Evolutionary conservation across 2,329 filamentous ascomycete genomes (phyloP), one percentile per base, ranked within the genome.

Genomic region (Ophiostoma ulmi): DNA sequence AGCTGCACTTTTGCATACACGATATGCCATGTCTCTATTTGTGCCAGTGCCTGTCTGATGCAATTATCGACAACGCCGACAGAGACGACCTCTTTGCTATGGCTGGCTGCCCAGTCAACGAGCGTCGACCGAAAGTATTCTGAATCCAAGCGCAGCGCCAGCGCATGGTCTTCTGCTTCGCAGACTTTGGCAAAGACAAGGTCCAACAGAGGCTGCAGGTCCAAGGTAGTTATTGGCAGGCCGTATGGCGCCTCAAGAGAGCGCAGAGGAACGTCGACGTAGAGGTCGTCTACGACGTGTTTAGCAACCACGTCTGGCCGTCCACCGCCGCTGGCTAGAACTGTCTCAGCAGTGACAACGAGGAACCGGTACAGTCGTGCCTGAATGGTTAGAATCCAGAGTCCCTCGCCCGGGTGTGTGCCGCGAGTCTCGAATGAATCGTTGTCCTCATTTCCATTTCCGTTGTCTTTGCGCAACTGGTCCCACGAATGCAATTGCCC

Each of bases 1-100:
- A 58, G 52, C n/a, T 58, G 52, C 52, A 58, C 52, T 5, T 58
- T 58, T 22, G 52, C 52, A 58, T 58, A 58, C n/a, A 58, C n/a
- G 13, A 58, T 58, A 13, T 58, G n/a, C 52, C 52, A 58, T 6
- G 11, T 58, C 52, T 58, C n/a, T 11, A 8, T 58, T 10, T 58
- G 52, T 58, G 7, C 52, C 52, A 58, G 8, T 26, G 52, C 52
- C 7, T 58, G 52, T 13, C 52, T 26, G 10, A 58, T 26, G 22
- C 52, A 58, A 5, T 4, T 7, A 58, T 58, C 5, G n/a, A 13
- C 52, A 58, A 58, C 26, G 22, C 26, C 22, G 8, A 58, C 52
- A 11, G 52, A 26, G 52, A 58, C 52, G 11, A 13, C 1, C 0
- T 26, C 22, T 13, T 14, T 31, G 11, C 10, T 14, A 5, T 58